These are phyloP conservation scores for Aphanocladium album DNA, from an alignment of 2,329 filamentous ascomycete species.

Conservation along the genomic window DNA sequence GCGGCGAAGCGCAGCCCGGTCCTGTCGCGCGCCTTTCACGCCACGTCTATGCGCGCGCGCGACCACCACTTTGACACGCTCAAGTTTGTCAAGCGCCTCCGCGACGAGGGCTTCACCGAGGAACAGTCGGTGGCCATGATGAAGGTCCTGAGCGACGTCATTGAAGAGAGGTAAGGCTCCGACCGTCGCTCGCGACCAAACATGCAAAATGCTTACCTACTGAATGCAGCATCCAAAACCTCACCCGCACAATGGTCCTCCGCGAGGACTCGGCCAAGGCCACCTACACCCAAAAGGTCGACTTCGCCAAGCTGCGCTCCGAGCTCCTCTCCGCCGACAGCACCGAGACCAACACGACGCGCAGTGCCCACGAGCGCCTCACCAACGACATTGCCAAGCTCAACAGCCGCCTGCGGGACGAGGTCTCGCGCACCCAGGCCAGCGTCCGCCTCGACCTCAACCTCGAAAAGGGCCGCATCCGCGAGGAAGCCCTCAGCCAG, in stretches of 20 bases:
- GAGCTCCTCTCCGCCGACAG: constrained; percentile 90
- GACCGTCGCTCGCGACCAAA: too few relatives aligned
- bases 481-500: constrained; percentile 93
- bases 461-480: constrained; percentile 90
- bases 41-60: constrained; percentile 51
- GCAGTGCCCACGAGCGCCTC: constrained; percentile 83
- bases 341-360: constrained; percentile 83
- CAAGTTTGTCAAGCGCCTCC: constrained; percentile 88
- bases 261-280: constrained; percentile 86
- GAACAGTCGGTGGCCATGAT: constrained; percentile 97
- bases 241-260: constrained; percentile 95
- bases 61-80: constrained; percentile 98
- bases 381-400: constrained; percentile 94
- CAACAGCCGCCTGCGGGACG: constrained; percentile 81
- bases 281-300: constrained; percentile 82
- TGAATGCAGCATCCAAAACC: constrained; percentile 74
- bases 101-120: constrained; percentile 90
- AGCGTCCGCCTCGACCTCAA: constrained; percentile 90
- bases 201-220: neutral
- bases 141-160: constrained; percentile 93
- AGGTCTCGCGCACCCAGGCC: constrained; percentile 90
- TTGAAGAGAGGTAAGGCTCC: constrained; percentile 96
- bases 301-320: constrained; percentile 94
- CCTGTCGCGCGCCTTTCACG: constrained; percentile 57
- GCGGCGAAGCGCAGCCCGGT: constrained; percentile 19